Evolutionary conservation across 2,329 filamentous ascomycete genomes (phyloP).

Genomic region (Beauveria sp.): DNA sequence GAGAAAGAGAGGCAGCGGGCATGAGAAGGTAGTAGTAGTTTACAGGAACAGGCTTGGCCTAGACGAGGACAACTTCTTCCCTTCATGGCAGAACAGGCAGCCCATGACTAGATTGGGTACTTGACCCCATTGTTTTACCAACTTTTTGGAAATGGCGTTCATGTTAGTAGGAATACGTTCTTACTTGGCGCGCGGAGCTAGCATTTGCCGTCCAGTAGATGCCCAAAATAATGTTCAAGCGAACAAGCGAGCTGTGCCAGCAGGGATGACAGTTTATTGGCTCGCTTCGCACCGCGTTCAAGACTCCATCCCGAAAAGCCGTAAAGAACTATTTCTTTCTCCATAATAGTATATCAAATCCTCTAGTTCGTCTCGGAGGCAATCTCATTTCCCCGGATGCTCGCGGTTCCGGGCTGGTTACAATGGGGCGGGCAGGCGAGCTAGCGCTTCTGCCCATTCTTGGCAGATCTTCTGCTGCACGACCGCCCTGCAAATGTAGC

Average conservation of each 20-base stretch:
- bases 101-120: no score
- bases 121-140: neutral
- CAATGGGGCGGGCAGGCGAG: neutral
- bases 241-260: neutral
- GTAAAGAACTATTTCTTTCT: neutral
- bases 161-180: neutral
- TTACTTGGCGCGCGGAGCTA: neutral
- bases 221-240: neutral
- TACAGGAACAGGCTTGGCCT: neutral
- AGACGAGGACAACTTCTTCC: neutral
- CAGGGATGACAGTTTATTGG: neutral
- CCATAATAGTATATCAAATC: neutral
- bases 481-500: neutral
- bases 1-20: neutral
- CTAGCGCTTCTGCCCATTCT: neutral
- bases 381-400: conserved; percentile 1
- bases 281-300: neutral
- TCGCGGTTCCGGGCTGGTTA: neutral
- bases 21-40: neutral
- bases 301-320: neutral
- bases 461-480: neutral
- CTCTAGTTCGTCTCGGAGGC: neutral
- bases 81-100: neutral
- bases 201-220: neutral
- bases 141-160: neutral